A percentile compares a stretch with the other conserved stretches of the same genome.
These are phyloP conservation scores for Cytospora schulzeri DNA, from an alignment of 2,329 filamentous ascomycete species.

Conservation along the genomic window DNA sequence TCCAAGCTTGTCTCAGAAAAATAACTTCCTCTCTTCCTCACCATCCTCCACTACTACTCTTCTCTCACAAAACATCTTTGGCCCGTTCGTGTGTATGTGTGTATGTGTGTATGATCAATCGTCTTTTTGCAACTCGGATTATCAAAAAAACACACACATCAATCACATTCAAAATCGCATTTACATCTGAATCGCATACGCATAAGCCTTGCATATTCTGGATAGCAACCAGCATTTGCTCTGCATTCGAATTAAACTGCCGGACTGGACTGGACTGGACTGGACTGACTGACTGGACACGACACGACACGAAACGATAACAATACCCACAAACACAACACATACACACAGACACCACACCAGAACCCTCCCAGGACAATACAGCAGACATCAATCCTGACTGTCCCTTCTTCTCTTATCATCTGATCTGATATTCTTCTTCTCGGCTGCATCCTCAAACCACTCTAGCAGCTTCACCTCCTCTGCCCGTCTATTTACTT, in stretches of 20 bases:
- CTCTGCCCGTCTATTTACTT: background rate
- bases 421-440: background rate
- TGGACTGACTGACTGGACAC: background rate
- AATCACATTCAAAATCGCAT: slow-evolving; percentile 12
- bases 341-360: background rate
- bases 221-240: slow-evolving; percentile 18
- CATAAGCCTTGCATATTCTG: slow-evolving; percentile 18
- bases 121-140: background rate
- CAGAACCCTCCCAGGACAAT: background rate
- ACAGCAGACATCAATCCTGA: slow-evolving; percentile 1
- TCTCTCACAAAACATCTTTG: slow-evolving; percentile 5
- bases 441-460: background rate
- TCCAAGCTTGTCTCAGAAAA: slow-evolving; percentile 5
- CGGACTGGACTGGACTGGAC: background rate
- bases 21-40: background rate
- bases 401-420: background rate
- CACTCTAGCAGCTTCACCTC: slow-evolving; percentile 8
- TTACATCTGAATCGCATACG: slow-evolving; percentile 17
- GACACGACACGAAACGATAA: background rate
- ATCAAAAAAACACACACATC: slow-evolving; percentile 17
- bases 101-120: background rate
- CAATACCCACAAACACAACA: slow-evolving; percentile 3
- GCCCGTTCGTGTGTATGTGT: background rate
- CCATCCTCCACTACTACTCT: background rate
- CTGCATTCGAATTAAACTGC: slow-evolving; percentile 5